Base-by-base conservation (phyloP, 2,329 filamentous ascomycete genomes). In the Nemania bipapillata region DNA sequence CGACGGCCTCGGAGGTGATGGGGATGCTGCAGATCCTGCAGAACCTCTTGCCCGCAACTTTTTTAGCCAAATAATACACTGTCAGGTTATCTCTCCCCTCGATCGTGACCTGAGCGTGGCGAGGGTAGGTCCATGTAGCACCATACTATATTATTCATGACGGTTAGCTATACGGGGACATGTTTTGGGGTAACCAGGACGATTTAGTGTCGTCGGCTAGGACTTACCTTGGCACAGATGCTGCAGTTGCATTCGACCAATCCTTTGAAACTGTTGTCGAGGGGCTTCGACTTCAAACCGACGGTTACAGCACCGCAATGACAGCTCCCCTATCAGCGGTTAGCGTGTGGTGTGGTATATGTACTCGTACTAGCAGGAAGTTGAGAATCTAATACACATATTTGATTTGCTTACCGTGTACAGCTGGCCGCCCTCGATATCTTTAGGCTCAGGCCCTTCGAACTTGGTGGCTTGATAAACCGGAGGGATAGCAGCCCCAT, bases 191-290 rank as follows among this genome's bases (percentile, higher is more conserved):
- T 2, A 20, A 8, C 15, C 11, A 26, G 12, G 35, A 1, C 28
- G 42, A 20, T 56, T n/a, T 24, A 32, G 53, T 17, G 3, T n/a
- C 15, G 49, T n/a, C 8, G 24, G 12, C 30, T 45, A 50, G 24
- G 28, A 65, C 69, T 63, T 52, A 72, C 71, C 60, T 30, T 57
- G 22, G 56, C 42, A 22, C 85, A 86, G 70, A 81, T 80, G 73
- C 85, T 86, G 79, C 86, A 87, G 74, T 86, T 84, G 77, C 85
- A 87, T 58, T 85, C 82, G 1, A 53, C n/a, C 6, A 68, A 5
- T 5, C 65, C 65, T 47, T 67, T 77, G 26, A 4, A 80, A 69
- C 74, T 81, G 73, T 76, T 79, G 72, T 83, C 79, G 9, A 87
- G 72, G 1, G 83, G 80, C 70, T 81, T 81, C 65, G 78, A 78